Conservation (phyloP, 2,329 filamentous ascomycete species). For the Talaromyces pinophilus region DNA sequence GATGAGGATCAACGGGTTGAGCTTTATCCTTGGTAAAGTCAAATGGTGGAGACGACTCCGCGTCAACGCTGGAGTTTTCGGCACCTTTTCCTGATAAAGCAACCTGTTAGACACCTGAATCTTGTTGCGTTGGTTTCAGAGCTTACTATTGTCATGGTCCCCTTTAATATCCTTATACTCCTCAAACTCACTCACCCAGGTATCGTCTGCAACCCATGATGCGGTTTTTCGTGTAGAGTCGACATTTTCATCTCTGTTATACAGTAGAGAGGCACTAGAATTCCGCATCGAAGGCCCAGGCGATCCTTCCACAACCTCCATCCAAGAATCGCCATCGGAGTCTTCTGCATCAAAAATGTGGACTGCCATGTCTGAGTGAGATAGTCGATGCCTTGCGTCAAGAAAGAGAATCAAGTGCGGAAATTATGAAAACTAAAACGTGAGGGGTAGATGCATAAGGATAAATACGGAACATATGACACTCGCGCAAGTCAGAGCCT, state of each 20-base stretch:
- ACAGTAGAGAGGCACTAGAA: neutral
- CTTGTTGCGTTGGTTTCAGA: neutral
- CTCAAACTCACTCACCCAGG: neutral
- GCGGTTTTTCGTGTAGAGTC: neutral
- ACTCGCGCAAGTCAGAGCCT: neutral
- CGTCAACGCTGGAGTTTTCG: neutral
- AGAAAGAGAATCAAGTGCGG: neutral
- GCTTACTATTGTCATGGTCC: neutral
- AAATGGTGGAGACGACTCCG: neutral
- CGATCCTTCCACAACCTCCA: slow-evolving; percentile 16
- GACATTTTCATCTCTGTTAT: neutral
- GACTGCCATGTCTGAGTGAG: neutral
- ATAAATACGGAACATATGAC: neutral
- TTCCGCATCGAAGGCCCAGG: slow-evolving; percentile 15
- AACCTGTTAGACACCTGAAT: neutral
- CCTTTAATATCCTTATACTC: neutral
- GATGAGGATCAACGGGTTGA: neutral
- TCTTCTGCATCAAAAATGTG: slow-evolving; percentile 12
- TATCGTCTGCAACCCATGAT: neutral
- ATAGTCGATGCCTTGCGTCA: neutral
- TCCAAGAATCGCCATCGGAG: slow-evolving; percentile 17
- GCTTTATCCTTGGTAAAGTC: neutral
- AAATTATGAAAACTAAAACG: neutral
- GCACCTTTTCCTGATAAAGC: neutral
- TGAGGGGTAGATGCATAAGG: neutral